Evolutionary conservation across 2,329 filamentous ascomycete genomes (phyloP).

Genomic region (Sclerotinia trifoliorum): DNA sequence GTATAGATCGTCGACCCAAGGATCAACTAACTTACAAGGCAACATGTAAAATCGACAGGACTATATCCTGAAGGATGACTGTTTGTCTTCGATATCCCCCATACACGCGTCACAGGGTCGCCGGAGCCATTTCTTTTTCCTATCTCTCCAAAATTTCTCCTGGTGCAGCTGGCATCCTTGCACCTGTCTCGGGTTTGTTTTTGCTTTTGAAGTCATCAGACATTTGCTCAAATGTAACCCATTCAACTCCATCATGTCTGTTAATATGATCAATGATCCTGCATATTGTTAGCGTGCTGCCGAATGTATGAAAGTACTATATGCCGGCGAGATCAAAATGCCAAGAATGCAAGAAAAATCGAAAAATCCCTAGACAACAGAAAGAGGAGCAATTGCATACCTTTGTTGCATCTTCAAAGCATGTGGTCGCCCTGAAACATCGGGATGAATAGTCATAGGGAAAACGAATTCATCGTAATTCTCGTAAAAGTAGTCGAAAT

Average conservation of each 20-base stretch:
- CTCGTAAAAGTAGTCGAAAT: conserved; percentile 72
- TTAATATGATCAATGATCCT: conserved; percentile 72
- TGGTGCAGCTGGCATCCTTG: conserved; percentile 57
- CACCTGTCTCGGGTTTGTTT: conserved; percentile 56
- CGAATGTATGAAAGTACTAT: not conserved
- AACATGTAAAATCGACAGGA: not conserved
- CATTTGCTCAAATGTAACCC: conserved; percentile 70
- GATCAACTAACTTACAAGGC: not conserved
- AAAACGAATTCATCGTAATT: conserved; percentile 77
- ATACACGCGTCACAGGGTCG: not conserved
- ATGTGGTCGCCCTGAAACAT: conserved; percentile 70
- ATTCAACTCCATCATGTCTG: conserved; percentile 58
- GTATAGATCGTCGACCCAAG: not conserved
- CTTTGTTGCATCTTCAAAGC: conserved; percentile 72
- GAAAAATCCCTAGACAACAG: not conserved
- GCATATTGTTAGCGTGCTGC: not conserved
- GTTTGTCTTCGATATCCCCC: not conserved
- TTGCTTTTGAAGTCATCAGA: conserved; percentile 70
- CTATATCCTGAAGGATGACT: not conserved
- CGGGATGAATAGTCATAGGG: conserved; percentile 74
- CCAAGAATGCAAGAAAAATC: conserved; percentile 67
- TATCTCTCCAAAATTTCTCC: conserved; percentile 49
- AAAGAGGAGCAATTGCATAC: conserved; percentile 57
- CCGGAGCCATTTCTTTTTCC: not conserved
- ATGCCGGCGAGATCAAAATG: not conserved